Percentiles rank a stretch among this genome's conserved stretches.
Conservation (phyloP, 306 rosid species). For the Cucurbita ficifolia region DNA sequence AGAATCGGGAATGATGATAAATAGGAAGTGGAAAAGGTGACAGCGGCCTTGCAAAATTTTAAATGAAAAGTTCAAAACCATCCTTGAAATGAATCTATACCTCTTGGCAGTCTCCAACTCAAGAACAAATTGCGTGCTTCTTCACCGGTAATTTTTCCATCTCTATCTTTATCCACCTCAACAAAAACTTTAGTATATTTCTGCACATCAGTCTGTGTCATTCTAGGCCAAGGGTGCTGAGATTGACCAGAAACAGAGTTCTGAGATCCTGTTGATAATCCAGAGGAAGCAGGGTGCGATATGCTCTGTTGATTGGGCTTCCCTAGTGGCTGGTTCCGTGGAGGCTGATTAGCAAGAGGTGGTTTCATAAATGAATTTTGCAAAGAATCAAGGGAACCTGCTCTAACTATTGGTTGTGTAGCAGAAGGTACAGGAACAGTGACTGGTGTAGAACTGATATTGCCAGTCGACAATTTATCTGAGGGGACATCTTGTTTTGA, state of each 20-base stretch:
- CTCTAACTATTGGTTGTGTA: slow-evolving; percentile 32
- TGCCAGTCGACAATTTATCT: slow-evolving; percentile 27
- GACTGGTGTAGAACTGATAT: slow-evolving; percentile 28
- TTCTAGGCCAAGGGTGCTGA: slow-evolving; percentile 75
- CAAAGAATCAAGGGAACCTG: slow-evolving; percentile 25
- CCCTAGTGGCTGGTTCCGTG: slow-evolving; percentile 25
- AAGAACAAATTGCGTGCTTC: slow-evolving; percentile 88
- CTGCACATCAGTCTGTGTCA: slow-evolving; percentile 68
- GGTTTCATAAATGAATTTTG: slow-evolving; percentile 37
- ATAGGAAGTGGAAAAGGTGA: not conserved
- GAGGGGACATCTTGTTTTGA: slow-evolving; percentile 40
- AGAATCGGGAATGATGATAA: not conserved
- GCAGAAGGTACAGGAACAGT: slow-evolving; percentile 37
- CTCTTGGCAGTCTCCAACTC: slow-evolving; percentile 92
- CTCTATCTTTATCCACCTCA: slow-evolving; percentile 89
- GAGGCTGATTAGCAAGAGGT: slow-evolving; percentile 39
- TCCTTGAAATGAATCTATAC: slow-evolving; percentile 23
- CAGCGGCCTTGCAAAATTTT: not conserved
- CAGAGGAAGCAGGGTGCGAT: slow-evolving; percentile 32
- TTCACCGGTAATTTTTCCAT: slow-evolving; percentile 90
- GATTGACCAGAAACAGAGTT: slow-evolving; percentile 48
- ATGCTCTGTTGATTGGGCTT: slow-evolving; percentile 37
- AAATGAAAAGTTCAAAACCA: not conserved
- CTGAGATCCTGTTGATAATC: slow-evolving; percentile 28
- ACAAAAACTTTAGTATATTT: slow-evolving; percentile 77